Evolutionary conservation across 257 asterid genomes (phyloP).

Genomic region (Solanum appendiculatum): DNA sequence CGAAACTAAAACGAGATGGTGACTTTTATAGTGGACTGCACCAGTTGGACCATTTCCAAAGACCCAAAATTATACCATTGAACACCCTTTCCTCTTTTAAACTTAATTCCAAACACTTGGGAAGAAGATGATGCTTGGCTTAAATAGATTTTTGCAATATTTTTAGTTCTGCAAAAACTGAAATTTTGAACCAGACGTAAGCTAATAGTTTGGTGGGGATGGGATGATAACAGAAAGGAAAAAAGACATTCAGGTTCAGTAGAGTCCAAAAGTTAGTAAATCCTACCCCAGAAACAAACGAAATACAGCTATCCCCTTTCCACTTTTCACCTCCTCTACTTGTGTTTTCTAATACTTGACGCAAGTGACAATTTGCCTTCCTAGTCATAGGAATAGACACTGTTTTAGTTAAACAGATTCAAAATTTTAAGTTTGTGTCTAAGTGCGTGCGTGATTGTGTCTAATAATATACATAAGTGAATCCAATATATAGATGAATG

Average conservation of each 20-base stretch:
- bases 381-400: neutral
- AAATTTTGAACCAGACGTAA: neutral
- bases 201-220: neutral
- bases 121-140: neutral
- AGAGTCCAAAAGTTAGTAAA: neutral
- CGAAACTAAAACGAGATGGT: slow-evolving; percentile 62
- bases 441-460: neutral
- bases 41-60: slow-evolving; percentile 30
- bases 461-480: neutral
- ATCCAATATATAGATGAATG: neutral
- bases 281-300: neutral
- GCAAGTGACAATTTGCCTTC: neutral
- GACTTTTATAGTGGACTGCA: slow-evolving; percentile 47
- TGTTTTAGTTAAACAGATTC: neutral
- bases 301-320: neutral
- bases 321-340: neutral
- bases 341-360: neutral
- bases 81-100: neutral
- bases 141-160: neutral
- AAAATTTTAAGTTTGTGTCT: neutral
- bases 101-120: neutral
- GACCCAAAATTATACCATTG: slow-evolving; percentile 3
- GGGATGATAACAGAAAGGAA: neutral
- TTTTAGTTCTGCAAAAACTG: neutral
- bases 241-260: neutral